These are phyloP conservation scores for Vaccinium myrtillus DNA, from an alignment of 148 eudicot genomes.

Conservation along the genomic window DNA sequence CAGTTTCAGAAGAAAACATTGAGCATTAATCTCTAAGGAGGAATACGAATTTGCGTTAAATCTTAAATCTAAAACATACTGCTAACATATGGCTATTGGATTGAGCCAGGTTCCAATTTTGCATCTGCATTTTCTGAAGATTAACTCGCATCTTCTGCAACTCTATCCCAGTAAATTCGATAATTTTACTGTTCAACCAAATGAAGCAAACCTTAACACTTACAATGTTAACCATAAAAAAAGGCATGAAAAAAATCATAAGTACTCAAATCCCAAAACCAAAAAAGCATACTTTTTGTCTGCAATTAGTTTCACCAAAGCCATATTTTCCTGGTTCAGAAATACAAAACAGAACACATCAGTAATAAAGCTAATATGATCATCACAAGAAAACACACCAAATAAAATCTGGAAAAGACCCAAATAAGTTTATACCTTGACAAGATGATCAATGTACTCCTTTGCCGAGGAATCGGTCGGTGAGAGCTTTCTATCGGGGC, in stretches of 20 bases:
- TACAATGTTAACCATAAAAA: neutral
- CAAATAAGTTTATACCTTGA: conserved; percentile 38
- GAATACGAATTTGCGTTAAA: neutral
- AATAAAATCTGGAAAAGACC: neutral
- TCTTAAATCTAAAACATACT: conserved; percentile 25
- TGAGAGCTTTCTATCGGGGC: conserved; percentile 14
- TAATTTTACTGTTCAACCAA: conserved; percentile 42
- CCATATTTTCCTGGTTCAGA: conserved; percentile 24
- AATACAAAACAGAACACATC: neutral
- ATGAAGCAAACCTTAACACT: conserved; percentile 15
- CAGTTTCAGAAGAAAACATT: conserved; percentile 8
- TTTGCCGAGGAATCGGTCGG: conserved; percentile 29
- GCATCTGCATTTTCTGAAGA: conserved; percentile 53
- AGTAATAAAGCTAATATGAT: conserved; percentile 6
- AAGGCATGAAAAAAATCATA: neutral
- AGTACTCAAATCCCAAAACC: conserved; percentile 8
- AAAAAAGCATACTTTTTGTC: conserved; percentile 42
- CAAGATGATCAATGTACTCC: conserved; percentile 45
- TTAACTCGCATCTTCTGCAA: conserved; percentile 36
- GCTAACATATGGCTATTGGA: conserved; percentile 59
- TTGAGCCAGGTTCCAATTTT: conserved; percentile 73
- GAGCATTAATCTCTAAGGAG: neutral
- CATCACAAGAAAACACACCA: conserved; percentile 13
- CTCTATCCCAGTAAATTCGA: conserved; percentile 51
- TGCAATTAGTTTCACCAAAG: conserved; percentile 20